Evolutionary conservation across 2,329 filamentous ascomycete species (phyloP).

Genomic region (Diaporthe citri): DNA sequence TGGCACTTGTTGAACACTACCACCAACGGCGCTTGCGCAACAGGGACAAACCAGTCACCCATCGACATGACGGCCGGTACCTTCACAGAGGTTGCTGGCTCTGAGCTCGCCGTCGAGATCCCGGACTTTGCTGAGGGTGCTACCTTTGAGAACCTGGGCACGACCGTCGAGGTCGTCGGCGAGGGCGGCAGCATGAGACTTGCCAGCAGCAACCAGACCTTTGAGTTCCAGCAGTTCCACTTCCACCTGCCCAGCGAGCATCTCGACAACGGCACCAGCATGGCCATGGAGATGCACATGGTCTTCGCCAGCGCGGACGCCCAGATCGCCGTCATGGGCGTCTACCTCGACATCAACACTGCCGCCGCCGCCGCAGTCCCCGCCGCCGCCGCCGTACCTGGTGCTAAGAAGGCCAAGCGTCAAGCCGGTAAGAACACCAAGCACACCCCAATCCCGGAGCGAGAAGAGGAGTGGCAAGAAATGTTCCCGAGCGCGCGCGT

Average conservation of each 20-base stretch:
- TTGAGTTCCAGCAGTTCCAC: constrained; percentile 60
- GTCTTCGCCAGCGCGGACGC: constrained; percentile 62
- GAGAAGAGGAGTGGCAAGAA: too few relatives aligned
- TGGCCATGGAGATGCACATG: constrained; percentile 70
- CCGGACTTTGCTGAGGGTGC: constrained; percentile 57
- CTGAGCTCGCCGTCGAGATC: constrained; percentile 54
- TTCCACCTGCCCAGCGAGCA: constrained; percentile 65
- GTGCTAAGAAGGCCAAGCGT: constrained; percentile 39
- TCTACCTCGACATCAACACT: constrained; percentile 57
- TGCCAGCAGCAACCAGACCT: constrained; percentile 43
- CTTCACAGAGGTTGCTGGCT: constrained; percentile 50
- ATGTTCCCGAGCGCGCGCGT: too few relatives aligned
- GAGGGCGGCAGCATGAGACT: constrained; percentile 50
- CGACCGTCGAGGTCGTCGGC: constrained; percentile 68
- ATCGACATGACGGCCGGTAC: constrained; percentile 63
- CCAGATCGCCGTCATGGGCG: constrained; percentile 58
- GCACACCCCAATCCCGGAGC: too few relatives aligned
- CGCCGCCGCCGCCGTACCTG: background rate
- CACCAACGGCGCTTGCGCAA: constrained; percentile 64
- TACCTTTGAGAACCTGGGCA: constrained; percentile 69
- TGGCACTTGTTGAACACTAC: constrained; percentile 50
- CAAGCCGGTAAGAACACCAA: constrained; percentile 33
- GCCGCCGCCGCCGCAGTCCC: constrained; percentile 39
- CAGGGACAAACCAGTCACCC: constrained; percentile 67
- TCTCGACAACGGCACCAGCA: constrained; percentile 57